Evolutionary conservation across 83 land plant species (phyloP), one percentile per base, ranked within the genome.

Genomic region (Thuja plicata): DNA sequence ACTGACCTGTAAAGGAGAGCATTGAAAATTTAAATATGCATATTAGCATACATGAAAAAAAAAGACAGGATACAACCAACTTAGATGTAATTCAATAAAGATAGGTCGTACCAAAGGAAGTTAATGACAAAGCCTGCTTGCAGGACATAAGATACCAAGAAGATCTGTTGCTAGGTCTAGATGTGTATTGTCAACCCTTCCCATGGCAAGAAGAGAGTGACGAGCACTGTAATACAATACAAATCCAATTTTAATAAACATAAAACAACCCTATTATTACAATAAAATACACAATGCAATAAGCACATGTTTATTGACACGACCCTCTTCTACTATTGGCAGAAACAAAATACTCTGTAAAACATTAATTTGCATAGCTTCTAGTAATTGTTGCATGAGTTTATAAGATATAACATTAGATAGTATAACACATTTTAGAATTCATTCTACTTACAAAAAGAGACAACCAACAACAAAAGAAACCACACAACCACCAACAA

Each of bases 201-300:
- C 99, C 89, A 94, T 93, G 7, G 99, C 98, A 87, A 98, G 94
- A 48, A 98, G 98, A 40, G 95, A 89, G 93, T 98, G 99, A n/a
- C 99, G 99, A 62, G 99, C 97, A 94, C 99, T 98, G 95, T 88
- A 91, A 87, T 34, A 88, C 91, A 76, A 48, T 46, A 74, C 73
- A 84, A 76, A 57, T 48, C 41, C 3, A 85, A 16, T 85, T n/a
- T 52, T 54, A 16, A 48, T 34, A 12, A 50, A 48, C 27, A 81
- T 10, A 41, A 43, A 24, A 50, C 24, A 4, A 43, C 13, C 5
- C 46, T 43, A 1, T 17, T 41, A 40, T 79, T 79, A 40, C 38
- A 76, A 87, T 37, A 34, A n/a, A 9, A 48, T 43, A 82, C 45
- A 80, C 40, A 80, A 38, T 80, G 0, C 45, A 41, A 80, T 80